Base-by-base conservation (phyloP, 1,284 basidiomycete species). In the Coriolopsis trogii region DNA sequence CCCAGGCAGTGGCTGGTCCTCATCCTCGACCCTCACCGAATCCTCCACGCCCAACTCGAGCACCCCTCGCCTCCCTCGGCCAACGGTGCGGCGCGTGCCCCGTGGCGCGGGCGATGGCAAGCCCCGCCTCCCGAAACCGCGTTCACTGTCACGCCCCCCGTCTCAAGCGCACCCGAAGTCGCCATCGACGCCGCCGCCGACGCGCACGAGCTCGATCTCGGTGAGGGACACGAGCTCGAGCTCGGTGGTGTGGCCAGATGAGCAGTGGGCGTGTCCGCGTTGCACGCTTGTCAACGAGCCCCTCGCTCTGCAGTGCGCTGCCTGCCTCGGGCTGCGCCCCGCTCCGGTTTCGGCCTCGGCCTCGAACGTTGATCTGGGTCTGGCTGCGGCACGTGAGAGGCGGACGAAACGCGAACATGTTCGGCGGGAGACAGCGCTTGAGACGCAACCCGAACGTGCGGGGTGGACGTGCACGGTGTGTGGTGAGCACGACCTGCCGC, bases 401-500 rank as follows among this genome's bases (percentile, higher is more conserved):
- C n/a, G n/a, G n/a, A n/a, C n/a, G n/a, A n/a, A n/a, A n/a, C n/a
- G n/a, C n/a, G n/a, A n/a, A n/a, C n/a, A n/a, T n/a, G n/a, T n/a
- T n/a, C n/a, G n/a, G n/a, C n/a, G n/a, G n/a, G 44, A 33, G 38
- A 13, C 15, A 50, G 70, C 44, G 58, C 28, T 12, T 8, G 41
- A 29, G 16, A 15, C 24, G n/a, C n/a, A n/a, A n/a, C n/a, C 7
- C 65, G 13, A 54, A 64, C 10, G 29, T 13, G 67, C 70, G 16
- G 79, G 79, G 3, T 93, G 91, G 90, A 74, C 72, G 16, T 93
- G 91, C 64, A 68, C 75, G 13, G 72, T 73, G n/a, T 93, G 91
- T 55, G 82, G 83, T 13, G 79, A 84, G 65, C 68, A 66, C 20
- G 82, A 78, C 29, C 85, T 84, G 63, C 76, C 79, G 3, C 77